phyloP scores from a whole-genome alignment of 768 basidiomycete genomes.

The Termitomyces sp. region DNA sequence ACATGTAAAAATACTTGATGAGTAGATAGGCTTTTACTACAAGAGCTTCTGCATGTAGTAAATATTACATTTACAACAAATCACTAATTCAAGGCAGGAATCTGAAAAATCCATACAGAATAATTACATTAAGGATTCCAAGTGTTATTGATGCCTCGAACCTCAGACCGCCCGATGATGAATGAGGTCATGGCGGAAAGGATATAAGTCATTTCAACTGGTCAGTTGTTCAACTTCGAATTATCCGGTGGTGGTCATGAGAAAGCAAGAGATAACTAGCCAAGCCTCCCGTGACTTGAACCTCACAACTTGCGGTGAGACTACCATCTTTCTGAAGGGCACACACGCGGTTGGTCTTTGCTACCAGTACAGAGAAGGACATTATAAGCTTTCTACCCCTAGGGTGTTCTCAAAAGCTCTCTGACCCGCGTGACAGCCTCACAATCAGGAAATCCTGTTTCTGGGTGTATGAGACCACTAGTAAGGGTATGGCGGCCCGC shows the following conservation, averaged over 20 bases:
- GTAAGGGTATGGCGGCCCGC: neutral
- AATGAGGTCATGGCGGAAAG: too few species aligned
- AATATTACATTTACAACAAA: neutral
- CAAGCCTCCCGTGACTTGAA: neutral
- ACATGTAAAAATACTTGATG: slow-evolving; percentile 43
- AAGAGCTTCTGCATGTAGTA: neutral
- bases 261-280: neutral
- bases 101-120: too few species aligned
- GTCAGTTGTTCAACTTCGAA: neutral
- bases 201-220: neutral
- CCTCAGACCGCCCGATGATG: too few species aligned
- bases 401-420: neutral
- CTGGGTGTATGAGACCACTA: neutral
- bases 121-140: neutral
- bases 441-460: neutral
- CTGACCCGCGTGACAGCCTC: neutral
- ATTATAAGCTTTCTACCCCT: neutral
- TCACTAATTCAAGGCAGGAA: neutral
- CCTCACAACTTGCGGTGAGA: neutral
- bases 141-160: neutral
- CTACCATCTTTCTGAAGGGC: neutral
- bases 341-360: neutral
- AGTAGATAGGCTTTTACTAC: neutral
- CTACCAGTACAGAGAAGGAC: neutral
- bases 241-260: neutral